Base-by-base conservation (phyloP, 768 basidiomycete genomes). In the Mycena chlorophos region DNA sequence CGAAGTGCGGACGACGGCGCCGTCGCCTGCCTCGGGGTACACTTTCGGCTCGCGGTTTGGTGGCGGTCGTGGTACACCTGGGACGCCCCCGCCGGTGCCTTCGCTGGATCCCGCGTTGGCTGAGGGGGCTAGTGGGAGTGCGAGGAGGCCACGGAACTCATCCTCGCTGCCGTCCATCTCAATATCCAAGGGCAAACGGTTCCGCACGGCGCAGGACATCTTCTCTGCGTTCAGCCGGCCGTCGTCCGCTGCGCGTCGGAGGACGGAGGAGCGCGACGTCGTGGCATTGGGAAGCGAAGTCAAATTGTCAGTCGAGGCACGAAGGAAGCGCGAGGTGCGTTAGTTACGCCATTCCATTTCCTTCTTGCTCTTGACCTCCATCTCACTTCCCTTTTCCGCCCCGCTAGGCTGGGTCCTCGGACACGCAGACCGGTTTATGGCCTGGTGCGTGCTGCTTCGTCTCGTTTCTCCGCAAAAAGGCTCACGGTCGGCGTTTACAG, bases 251-350 rank as follows among this genome's bases (percentile, higher is more conserved):
- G 45, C 49, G 8, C 56, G 53, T 23, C 52, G 49, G 2, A 28
- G 40, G 1, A 52, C 48, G 23, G 28, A 30, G 45, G 43, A 39
- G 50, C 49, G 45, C 13, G 53, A 37, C 27, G 58, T 51, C 1
- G 27, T 59, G 17, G 49, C 49, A 22, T 40, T 51, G 31, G 53
- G 28, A 19, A 52, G 38, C 49, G 51, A 51, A 22, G 26, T 51
- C n/a, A 60, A 60, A 53, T 56, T 60, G 22, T 5, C 45, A n/a
- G n/a, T n/a, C 56, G 59, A 61, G 55, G 27, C 56, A 55, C 60
- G 60, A 40, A 40, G 20, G 25, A 52, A 53, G 51, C 56, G 60
- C 51, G 56, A 58, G 60, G 60, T 62, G 55, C 29, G 60, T 58
- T 54, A 54, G 40, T 38, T 48, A 23, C 20, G 54, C 34, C 29